Evolutionary conservation across 805 yeast species (phyloP), one percentile per base, ranked within the genome.

Genomic region (Saccharomycopsis sp.): DNA sequence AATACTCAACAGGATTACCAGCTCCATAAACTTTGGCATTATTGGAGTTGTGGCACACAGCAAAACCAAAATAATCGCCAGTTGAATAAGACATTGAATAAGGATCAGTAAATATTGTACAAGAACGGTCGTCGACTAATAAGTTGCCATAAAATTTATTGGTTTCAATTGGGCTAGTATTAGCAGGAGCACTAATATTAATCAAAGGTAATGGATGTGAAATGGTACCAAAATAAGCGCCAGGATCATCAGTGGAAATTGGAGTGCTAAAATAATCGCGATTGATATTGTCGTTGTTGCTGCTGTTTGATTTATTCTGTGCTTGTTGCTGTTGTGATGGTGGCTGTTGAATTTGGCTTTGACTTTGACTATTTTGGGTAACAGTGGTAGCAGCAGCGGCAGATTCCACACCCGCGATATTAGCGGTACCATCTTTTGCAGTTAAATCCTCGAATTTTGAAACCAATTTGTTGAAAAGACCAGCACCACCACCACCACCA

Each of bases 121-220:
- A 65, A 20, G 67, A 63, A 60, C 79, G 86, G 40, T 61, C 62
- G 19, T 67, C 81, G 19, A 82, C 64, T 52, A 79, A 62, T 55
- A 83, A 56, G 59, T 85, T 85, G 29, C 77, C 74, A 62, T 74
- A 83, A 61, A 85, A 85, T 62, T 83, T 85, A 67, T 85, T 85
- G 20, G 95, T 86, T 56, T 79, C 78, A 48, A 73, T 68, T 1
- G 80, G 66, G 8, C 51, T 53, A 27, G 61, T 72, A 41, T 61
- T 57, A 32, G 55, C 55, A n/a, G 52, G 39, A 9, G 54, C 50
- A 17, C 51, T 58, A 27, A 23, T 20, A 65, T 68, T 20, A 51
- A 29, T 24, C 7, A 50, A 17, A 20, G 45, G 43, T 14, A 50
- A 23, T 11, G 50, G 45, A 40, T 22, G 56, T 52, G 43, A 49